Conservation (phyloP, 352 stramenopile species). For the Plasmopara halstedii region DNA sequence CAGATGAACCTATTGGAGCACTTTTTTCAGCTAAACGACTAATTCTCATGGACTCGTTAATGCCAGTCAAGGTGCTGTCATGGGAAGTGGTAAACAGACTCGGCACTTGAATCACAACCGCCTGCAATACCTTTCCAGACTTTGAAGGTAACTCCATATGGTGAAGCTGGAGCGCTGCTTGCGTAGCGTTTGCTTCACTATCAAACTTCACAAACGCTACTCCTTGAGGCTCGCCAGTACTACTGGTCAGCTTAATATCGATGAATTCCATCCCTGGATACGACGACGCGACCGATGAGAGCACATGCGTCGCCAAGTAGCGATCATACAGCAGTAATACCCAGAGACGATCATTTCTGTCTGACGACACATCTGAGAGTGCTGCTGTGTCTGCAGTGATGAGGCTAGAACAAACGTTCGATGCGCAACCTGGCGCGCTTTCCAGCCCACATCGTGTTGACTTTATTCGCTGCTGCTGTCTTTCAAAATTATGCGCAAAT, state of each 20-base stretch:
- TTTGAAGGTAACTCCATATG: constrained; percentile 45
- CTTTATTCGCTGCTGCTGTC: constrained; percentile 11
- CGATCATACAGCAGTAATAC: constrained; percentile 67
- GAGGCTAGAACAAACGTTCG: constrained; percentile 1
- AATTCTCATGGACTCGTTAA: constrained; percentile 19
- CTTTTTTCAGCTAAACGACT: constrained; percentile 12
- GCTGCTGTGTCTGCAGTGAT: constrained; percentile 2
- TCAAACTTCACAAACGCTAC: constrained; percentile 76
- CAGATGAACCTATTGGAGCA: constrained; percentile 19
- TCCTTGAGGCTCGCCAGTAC: constrained; percentile 51
- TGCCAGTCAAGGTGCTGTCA: constrained; percentile 15
- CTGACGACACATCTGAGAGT: constrained; percentile 1
- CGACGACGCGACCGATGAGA: constrained; percentile 51
- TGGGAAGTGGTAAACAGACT: constrained; percentile 59
- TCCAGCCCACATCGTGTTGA: constrained; percentile 1
- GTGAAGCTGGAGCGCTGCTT: constrained; percentile 48
- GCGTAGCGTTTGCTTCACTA: constrained; percentile 30
- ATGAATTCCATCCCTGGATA: constrained; percentile 73
- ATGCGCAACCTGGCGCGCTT: constrained; percentile 1
- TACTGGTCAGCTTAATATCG: constrained; percentile 71
- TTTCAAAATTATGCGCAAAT: constrained; percentile 30
- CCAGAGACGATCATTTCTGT: constrained; percentile 38
- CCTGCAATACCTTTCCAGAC: constrained; percentile 48
- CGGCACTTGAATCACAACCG: constrained; percentile 60
- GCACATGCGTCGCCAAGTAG: constrained; percentile 43